phyloP scores from a whole-genome alignment of 2,329 filamentous ascomycete species.

The Alternaria ventricosa region DNA sequence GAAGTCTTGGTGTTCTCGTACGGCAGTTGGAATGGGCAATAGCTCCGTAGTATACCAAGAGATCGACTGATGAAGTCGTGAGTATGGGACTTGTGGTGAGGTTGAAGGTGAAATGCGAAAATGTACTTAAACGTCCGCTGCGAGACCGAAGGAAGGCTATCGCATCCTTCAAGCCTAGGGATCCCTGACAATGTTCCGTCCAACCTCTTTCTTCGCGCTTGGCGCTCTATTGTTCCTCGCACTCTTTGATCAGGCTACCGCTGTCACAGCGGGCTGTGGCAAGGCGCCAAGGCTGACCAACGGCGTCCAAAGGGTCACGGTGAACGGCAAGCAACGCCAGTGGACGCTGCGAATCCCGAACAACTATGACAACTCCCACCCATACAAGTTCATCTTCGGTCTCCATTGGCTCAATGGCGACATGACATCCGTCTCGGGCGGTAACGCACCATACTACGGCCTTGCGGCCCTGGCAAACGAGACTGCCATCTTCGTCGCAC shows the following conservation, averaged over 20 bases:
- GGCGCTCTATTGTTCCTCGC: constrained; percentile 12
- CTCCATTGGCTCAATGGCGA: constrained; percentile 53
- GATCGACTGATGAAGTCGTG: background rate
- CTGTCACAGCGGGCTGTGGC: constrained; percentile 20
- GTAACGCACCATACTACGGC: constrained; percentile 49
- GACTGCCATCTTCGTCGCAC: constrained; percentile 54
- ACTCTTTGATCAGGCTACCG: constrained; percentile 9
- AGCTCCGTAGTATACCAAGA: background rate
- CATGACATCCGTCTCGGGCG: constrained; percentile 42
- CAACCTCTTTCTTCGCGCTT: constrained; percentile 11
- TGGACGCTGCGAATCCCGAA: constrained; percentile 39
- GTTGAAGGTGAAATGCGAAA: background rate
- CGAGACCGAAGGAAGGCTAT: background rate
- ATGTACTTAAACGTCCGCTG: constrained; percentile 1
- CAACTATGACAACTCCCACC: constrained; percentile 50
- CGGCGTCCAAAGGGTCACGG: constrained; percentile 26
- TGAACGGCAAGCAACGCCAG: constrained; percentile 22
- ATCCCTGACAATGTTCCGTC: constrained; percentile 11
- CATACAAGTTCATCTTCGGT: constrained; percentile 53
- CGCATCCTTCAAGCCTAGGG: background rate
- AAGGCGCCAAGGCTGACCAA: constrained; percentile 18
- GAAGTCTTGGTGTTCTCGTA: background rate
- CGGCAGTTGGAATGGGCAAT: background rate
- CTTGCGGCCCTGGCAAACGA: constrained; percentile 46
- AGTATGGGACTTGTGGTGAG: background rate